Evolutionary conservation across 2,329 filamentous ascomycete genomes (phyloP).

Genomic region (Beauveria rudraprayagi): DNA sequence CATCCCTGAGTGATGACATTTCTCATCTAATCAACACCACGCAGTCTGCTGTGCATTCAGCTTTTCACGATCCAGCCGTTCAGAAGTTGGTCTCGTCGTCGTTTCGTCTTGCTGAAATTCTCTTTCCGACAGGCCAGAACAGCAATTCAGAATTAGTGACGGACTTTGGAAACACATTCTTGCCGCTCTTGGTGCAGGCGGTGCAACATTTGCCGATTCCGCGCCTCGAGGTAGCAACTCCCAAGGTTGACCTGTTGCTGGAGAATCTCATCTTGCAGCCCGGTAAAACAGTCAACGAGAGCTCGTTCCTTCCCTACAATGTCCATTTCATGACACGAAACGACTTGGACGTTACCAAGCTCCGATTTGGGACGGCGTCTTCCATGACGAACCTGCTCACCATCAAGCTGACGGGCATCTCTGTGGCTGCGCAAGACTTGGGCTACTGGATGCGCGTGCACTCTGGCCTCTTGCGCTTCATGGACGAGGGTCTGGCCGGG

Average conservation of each 20-base stretch:
- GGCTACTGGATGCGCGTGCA: constrained; percentile 85
- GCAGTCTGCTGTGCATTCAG: constrained; percentile 58
- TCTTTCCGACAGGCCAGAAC: constrained; percentile 54
- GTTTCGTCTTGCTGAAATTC: constrained; percentile 57
- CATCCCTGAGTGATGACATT: constrained; percentile 63
- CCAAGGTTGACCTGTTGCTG: constrained; percentile 74
- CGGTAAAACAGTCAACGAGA: constrained; percentile 72
- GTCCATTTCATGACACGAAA: constrained; percentile 78
- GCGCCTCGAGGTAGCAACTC: constrained; percentile 77
- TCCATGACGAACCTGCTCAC: constrained; percentile 62
- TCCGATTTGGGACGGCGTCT: constrained; percentile 53
- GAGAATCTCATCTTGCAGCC: constrained; percentile 90
- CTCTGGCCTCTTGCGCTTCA: constrained; percentile 63
- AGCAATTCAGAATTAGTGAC: constrained; percentile 4
- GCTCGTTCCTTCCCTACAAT: constrained; percentile 82
- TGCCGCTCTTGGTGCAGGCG: constrained; percentile 66
- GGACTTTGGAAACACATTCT: constrained; percentile 56
- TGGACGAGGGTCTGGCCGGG: constrained; percentile 76
- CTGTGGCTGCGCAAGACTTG: constrained; percentile 74
- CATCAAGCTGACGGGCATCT: constrained; percentile 74
- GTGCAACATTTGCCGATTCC: constrained; percentile 88
- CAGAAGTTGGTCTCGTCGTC: constrained; percentile 60
- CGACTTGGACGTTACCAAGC: constrained; percentile 77
- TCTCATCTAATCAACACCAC: constrained; percentile 63
- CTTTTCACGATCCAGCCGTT: constrained; percentile 65